Evolutionary conservation across 208 protist genomes (phyloP), one percentile per base, ranked within the genome.

Genomic region (Trypanosoma rangeli): DNA sequence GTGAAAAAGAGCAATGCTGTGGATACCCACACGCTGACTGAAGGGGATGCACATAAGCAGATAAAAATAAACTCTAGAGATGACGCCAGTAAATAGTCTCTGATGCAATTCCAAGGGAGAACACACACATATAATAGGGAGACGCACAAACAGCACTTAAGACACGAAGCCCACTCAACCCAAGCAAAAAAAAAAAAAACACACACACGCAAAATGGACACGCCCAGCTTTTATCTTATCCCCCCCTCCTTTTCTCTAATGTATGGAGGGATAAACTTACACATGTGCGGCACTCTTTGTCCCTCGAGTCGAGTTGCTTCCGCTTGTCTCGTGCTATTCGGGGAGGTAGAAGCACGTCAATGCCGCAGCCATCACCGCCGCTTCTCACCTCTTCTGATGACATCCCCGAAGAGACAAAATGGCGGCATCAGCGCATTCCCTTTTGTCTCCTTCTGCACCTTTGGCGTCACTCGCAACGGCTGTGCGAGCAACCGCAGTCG

Each of bases 361-460:
- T 61, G 61, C 42, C 74, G 55, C 22, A 68, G 26, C 3, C 3
- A 46, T 74, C 46, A 78, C n/a, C 55, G 24, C 53, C 39, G 31
- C 24, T 48, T 48, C 1, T 9, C 44, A 56, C 18, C 20, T 39
- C 13, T 28, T 26, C 46, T 48, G 7, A 20, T 7, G 1, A 63
- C 52, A 53, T 86, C 84, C 20, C 81, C 82, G 39, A 70, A 63
- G 4, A 93, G 82, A 48, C 78, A 84, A 74, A 93, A 93, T 10
- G 76, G 76, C 20, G 87, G 87, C 13, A 68, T 70, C 31, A 68
- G 52, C 29, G 79, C 68, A 44, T 56, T 24, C 24, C 15, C 15
- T 3, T 78, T 69, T 59, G 67, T 73, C 44, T 81, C 76, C 28
- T 52, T 67, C 20, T 80, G 72, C 13, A 59, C 48, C 29, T 69